These are phyloP conservation scores for Pneumocystis carinii DNA, from an alignment of 1,139 yeast genomes.

Conservation along the genomic window DNA sequence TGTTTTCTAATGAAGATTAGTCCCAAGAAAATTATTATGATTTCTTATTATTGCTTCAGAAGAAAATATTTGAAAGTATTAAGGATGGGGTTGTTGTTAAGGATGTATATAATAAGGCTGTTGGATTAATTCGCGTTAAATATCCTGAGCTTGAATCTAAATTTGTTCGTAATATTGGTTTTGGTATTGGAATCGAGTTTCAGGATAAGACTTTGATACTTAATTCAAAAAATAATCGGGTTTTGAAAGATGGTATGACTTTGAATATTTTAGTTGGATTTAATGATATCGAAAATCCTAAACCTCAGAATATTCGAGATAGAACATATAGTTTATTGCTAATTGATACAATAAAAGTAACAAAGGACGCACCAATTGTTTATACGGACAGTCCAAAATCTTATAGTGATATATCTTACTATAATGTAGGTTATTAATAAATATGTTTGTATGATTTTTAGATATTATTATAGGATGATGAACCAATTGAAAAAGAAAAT, in stretches of 20 bases:
- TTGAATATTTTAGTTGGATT: slow-evolving; percentile 70
- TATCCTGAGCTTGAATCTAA: slow-evolving; percentile 48
- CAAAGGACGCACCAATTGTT: slow-evolving; percentile 38
- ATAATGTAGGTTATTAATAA: slow-evolving; percentile 40
- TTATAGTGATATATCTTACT: slow-evolving; percentile 60
- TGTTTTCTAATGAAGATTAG: not conserved
- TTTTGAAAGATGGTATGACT: slow-evolving; percentile 56
- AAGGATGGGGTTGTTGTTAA: slow-evolving; percentile 55
- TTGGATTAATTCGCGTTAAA: slow-evolving; percentile 39
- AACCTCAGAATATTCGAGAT: slow-evolving; percentile 35
- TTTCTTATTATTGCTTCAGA: slow-evolving; percentile 47
- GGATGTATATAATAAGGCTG: slow-evolving; percentile 50
- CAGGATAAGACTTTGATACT: slow-evolving; percentile 66
- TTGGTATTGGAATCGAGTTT: slow-evolving; percentile 81
- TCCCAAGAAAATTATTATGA: slow-evolving; percentile 70
- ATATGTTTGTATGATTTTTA: slow-evolving; percentile 25
- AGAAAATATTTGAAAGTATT: slow-evolving; percentile 42
- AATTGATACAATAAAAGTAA: slow-evolving; percentile 69
- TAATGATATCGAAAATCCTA: slow-evolving; percentile 34
- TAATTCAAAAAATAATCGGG: slow-evolving; percentile 58
- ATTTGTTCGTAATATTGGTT: slow-evolving; percentile 74
- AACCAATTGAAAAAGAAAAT: slow-evolving; percentile 18
- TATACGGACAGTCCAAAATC: slow-evolving; percentile 64
- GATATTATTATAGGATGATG: slow-evolving; percentile 11
- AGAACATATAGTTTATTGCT: slow-evolving; percentile 53